phyloP scores from a whole-genome alignment of 2,329 filamentous ascomycete species.

The Alternaria postmessia region DNA sequence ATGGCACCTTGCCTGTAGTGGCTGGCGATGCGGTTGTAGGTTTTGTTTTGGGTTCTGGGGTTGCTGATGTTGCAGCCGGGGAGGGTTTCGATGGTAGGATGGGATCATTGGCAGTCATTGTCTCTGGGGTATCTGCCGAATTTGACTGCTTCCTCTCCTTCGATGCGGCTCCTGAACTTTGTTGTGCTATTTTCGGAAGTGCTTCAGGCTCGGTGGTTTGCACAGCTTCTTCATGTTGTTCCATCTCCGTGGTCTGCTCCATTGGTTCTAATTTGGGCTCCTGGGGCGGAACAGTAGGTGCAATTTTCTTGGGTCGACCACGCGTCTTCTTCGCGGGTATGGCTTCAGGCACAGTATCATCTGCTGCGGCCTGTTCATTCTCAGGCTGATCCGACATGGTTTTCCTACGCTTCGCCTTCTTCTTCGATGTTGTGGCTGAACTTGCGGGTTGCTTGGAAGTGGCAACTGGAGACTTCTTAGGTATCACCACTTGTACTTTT shows the following conservation, averaged over 20 bases:
- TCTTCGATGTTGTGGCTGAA: constrained; percentile 3
- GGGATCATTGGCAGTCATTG: neutral
- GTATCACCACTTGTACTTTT: constrained; percentile 37
- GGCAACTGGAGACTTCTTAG: constrained; percentile 18
- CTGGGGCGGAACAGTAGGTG: constrained; percentile 4
- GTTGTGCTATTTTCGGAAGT: neutral
- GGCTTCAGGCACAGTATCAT: neutral
- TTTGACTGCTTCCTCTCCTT: neutral
- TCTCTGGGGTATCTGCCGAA: neutral
- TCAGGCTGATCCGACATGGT: constrained; percentile 27
- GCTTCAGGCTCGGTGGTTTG: constrained; percentile 13
- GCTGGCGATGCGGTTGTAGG: constrained; percentile 32
- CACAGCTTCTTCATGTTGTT: neutral
- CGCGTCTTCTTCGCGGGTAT: constrained; percentile 38
- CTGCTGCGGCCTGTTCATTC: neutral
- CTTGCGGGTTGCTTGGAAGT: constrained; percentile 6
- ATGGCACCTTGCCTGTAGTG: constrained; percentile 52
- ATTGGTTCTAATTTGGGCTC: constrained; percentile 11
- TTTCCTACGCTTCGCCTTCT: constrained; percentile 36
- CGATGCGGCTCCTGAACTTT: neutral
- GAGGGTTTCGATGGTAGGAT: neutral
- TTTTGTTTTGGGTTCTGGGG: constrained; percentile 28
- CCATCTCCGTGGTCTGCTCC: neutral
- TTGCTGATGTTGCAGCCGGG: constrained; percentile 10
- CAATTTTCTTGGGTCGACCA: constrained; percentile 42